Conservation (phyloP, 208 protist species). For the Herpetomonas tarakana region DNA sequence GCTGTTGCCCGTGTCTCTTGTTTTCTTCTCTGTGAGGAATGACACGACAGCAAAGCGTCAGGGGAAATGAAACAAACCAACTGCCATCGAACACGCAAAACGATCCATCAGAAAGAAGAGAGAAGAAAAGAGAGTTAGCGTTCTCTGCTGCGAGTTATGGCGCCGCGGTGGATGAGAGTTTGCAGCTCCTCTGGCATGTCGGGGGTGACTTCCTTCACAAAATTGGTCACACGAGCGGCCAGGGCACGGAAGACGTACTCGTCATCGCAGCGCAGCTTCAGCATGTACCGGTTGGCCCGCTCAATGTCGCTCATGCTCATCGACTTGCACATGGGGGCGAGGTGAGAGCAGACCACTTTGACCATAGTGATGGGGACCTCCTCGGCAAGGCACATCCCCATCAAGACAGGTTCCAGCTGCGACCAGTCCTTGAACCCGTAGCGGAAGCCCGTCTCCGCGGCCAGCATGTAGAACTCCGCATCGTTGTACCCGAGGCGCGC, state of each 20-base stretch:
- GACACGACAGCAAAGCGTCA: too few relatives aligned
- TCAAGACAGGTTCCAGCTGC: slow-evolving; percentile 69
- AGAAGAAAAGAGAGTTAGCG: slow-evolving; percentile 1
- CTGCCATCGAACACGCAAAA: too few relatives aligned
- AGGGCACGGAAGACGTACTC: slow-evolving; percentile 80
- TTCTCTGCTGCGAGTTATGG: slow-evolving; percentile 28
- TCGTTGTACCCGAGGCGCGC: slow-evolving; percentile 77
- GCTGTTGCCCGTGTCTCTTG: too few relatives aligned
- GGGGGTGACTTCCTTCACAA: slow-evolving; percentile 89
- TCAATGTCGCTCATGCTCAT: slow-evolving; percentile 77
- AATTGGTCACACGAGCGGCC: slow-evolving; percentile 70
- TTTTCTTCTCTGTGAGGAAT: too few relatives aligned
- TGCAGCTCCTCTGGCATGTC: slow-evolving; percentile 86
- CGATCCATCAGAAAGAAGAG: too few relatives aligned
- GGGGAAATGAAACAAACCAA: too few relatives aligned
- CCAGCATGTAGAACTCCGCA: slow-evolving; percentile 64
- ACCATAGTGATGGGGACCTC: slow-evolving; percentile 30
- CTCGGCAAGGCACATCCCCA: slow-evolving; percentile 58
- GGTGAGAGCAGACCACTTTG: slow-evolving; percentile 59
- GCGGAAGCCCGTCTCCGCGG: slow-evolving; percentile 60
- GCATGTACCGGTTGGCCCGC: slow-evolving; percentile 82
- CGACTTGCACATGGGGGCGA: slow-evolving; percentile 63
- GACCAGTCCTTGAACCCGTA: slow-evolving; percentile 79
- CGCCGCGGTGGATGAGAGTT: slow-evolving; percentile 69
- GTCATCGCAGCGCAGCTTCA: slow-evolving; percentile 70